Evolutionary conservation across 2,329 filamentous ascomycete genomes (phyloP), one percentile per base, ranked within the genome.

Genomic region (Aspergillus latus): DNA sequence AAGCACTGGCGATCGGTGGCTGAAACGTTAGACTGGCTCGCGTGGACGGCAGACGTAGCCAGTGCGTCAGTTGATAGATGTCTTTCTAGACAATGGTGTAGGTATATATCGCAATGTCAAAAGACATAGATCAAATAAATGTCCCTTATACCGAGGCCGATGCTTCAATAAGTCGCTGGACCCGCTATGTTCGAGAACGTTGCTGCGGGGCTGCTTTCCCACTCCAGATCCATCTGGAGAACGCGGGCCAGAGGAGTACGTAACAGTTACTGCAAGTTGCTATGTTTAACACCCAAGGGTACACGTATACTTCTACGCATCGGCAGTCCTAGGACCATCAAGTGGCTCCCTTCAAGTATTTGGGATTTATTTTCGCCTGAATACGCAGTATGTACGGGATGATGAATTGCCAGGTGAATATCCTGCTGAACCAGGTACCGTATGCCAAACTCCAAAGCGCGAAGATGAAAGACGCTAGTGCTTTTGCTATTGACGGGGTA

Each of bases 401-500:
- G 21, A 21, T 21, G 21, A 34, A n/a, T 16, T 26, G 39, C 36
- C 28, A 49, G 16, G 8, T 42, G 13, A 43, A 21, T 42, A 50
- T 30, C 28, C 37, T 34, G 13, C 49, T 44, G 44, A 30, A 26
- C 49, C 36, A 51, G 5, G 15, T n/a, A 42, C 13, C 52, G 37
- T 48, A 54, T 30, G 34, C 52, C 45, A 52, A 52, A 53, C 43
- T 48, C 45, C 29, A 42, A 46, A 48, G 39, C 15, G 36, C 34
- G n/a, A 49, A 39, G 16, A 44, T 8, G 15, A 49, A 32, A 21
- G 5, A 11, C 48, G 54, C 37, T 40, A 49, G 37, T 50, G 49
- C 42, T 54, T 61, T 59, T 54, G 57, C 34, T 48, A 52, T 43
- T 53, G 48, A 39, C 37, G 40, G 59, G 55, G 58, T 62, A 61